Base-by-base conservation (phyloP, 1,139 yeast species). In the Zygotorulaspora mrakii region DNA sequence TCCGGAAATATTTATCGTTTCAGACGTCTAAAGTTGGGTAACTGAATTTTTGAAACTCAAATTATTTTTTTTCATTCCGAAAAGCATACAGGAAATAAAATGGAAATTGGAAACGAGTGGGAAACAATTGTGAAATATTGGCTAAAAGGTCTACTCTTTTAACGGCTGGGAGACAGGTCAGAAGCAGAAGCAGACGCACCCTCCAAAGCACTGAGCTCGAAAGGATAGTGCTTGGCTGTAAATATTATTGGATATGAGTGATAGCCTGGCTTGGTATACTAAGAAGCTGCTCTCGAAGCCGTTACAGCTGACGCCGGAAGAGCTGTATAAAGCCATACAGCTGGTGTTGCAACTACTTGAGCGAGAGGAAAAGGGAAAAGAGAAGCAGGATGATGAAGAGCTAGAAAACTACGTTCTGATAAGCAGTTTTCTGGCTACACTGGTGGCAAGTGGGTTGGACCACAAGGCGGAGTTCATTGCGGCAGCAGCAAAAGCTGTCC, bases 391-490 rank as follows among this genome's bases (percentile, higher is more conserved):
- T 20, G 22, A 20, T 6, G 30, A 29, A 9, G 35, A 34, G 12
- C 21, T 50, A 20, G 30, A 40, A 8, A 25, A 28, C 7, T 41
- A 83, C 35, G 69, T 85, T 24, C 94, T 87, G 59, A 70, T 79
- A 9, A 81, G 94, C 0, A 77, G 94, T 5, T 88, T 91, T 57
- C 69, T 91, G 43, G 79, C 94, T 0, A 86, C 84, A 1, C 66
- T 91, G 41, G 71, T 94, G 51, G 64, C 81, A 35, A 73, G 78
- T 27, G 87, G 86, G 1, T 65, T 89, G n/a, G 97, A 91, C 55
- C 89, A 83, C 48, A 71, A 82, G 39, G 79, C 96, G 0, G 83
- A 76, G 31, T 86, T 68, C 59, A 83, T 91, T 35, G 91, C 96
- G 3, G 82, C 86, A 6, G 96, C 96, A 0, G 96, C 87, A 1